Evolutionary conservation across 176 grass and related monocot genomes (phyloP).

Genomic region (Musa schizocarpa): DNA sequence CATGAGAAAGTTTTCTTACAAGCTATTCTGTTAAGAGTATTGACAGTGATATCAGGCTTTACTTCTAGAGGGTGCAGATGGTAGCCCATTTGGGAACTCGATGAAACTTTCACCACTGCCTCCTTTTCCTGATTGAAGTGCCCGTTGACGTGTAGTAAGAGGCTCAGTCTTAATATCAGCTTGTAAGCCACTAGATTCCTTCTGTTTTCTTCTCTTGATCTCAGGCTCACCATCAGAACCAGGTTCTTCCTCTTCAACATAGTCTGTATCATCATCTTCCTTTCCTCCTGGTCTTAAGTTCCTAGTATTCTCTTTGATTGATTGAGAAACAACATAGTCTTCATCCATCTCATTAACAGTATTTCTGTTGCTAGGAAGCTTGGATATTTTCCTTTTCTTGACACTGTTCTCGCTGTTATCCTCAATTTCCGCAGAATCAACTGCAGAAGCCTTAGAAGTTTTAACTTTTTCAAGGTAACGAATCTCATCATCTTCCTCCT

Average conservation of each 20-base stretch:
- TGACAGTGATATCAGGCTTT: conserved; percentile 7
- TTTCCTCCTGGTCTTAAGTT: conserved; percentile 27
- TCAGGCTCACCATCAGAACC: conserved; percentile 44
- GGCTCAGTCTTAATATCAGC: conserved; percentile 34
- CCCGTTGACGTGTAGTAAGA: conserved; percentile 68
- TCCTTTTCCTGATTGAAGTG: conserved; percentile 73
- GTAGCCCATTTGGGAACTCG: conserved; percentile 88
- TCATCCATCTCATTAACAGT: conserved; percentile 62
- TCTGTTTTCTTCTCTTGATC: conserved; percentile 18
- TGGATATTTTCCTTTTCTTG: conserved; percentile 60
- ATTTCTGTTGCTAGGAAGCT: conserved; percentile 35
- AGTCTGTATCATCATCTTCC: conserved; percentile 33
- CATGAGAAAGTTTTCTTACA: neutral
- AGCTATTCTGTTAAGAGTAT: neutral
- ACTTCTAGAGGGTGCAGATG: conserved; percentile 86
- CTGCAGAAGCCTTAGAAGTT: conserved; percentile 34
- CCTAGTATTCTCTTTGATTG: conserved; percentile 42
- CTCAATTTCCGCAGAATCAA: conserved; percentile 37
- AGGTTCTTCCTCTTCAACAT: conserved; percentile 59
- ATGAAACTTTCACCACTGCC: conserved; percentile 57
- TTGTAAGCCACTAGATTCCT: conserved; percentile 31
- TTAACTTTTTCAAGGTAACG: conserved; percentile 65
- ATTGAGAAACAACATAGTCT: conserved; percentile 47
- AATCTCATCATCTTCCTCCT: conserved; percentile 47
- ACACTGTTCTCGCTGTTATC: conserved; percentile 34